Percentiles rank a stretch among this genome's conserved stretches.
phyloP scores from a whole-genome alignment of 2,329 filamentous ascomycete genomes.

The Penicillium sp. region DNA sequence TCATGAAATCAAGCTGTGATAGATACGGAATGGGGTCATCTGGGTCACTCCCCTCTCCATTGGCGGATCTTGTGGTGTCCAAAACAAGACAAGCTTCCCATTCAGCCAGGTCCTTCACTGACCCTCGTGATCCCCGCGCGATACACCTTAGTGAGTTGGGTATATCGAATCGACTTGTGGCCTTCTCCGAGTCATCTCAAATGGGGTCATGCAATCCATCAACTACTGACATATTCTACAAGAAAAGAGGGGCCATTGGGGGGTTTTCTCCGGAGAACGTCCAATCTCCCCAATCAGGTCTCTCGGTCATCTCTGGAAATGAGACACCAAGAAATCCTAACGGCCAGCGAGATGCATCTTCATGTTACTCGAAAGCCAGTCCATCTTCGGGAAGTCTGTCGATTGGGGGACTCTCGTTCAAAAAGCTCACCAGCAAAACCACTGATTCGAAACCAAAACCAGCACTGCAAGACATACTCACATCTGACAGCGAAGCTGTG shows the following conservation, averaged over 20 bases:
- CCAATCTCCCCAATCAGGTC: conserved; percentile 1
- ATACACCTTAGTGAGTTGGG: conserved; percentile 30
- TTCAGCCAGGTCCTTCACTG: conserved; percentile 13
- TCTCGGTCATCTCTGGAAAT: background rate
- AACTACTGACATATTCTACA: conserved; percentile 18
- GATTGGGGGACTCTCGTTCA: background rate
- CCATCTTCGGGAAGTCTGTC: conserved; percentile 5
- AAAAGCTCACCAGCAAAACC: background rate
- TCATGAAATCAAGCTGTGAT: conserved; percentile 4
- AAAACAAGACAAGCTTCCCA: conserved; percentile 24
- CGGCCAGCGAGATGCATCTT: conserved; percentile 19
- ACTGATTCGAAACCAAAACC: background rate
- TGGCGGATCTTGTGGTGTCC: conserved; percentile 19
- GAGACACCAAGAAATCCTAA: background rate
- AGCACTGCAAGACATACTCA: conserved; percentile 4
- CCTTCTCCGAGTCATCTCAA: conserved; percentile 22
- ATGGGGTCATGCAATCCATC: conserved; percentile 22
- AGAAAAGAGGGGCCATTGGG: conserved; percentile 10
- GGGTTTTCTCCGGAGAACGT: conserved; percentile 15
- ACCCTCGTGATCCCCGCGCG: conserved; percentile 20
- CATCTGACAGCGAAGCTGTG: background rate
- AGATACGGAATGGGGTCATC: conserved; percentile 7
- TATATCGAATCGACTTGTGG: conserved; percentile 29
- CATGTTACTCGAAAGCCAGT: conserved; percentile 26
- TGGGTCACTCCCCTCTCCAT: conserved; percentile 16